Base-by-base conservation (phyloP, 805 yeast species). In the Ogataea paradorogensis region DNA sequence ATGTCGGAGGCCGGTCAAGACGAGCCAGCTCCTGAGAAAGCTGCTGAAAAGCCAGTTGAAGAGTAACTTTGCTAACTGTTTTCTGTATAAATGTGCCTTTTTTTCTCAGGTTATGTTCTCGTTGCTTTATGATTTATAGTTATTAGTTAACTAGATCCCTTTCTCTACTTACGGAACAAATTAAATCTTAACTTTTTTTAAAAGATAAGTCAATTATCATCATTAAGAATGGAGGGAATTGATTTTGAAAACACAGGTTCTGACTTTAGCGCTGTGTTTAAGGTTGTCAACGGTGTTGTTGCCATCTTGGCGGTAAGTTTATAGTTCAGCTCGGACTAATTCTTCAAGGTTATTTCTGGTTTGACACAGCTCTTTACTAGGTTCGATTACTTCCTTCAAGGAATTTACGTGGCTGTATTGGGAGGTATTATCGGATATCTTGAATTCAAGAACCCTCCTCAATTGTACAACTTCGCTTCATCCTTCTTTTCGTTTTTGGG, bases 1-100 rank as follows among this genome's bases (percentile, higher is more conserved):
- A 84, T 87, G 83, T 82, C 90, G 37, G 91, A 85, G 68, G 82
- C 89, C 47, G 80, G 78, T 49, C 80, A 74, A 58, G 80, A 78
- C 42, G 83, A 76, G 49, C 64, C 70, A 50, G 63, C 60, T 34
- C 58, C 61, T 38, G 68, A 62, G 47, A 63, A 64, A 46, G 31
- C 56, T 35, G 53, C 56, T 40, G 59, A 51, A 28, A 58, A 62
- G 52, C 52, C 59, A 30, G 55, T 51, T 28, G 60, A 55, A 40
- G 55, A 56, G 53, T 55, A 51, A 49, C 46, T 45, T 45, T 45
- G 48, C 45, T 43, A 33, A 35, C 43, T 40, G 42, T 40, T 41
- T 45, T 50, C 52, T 52, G 52, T 48, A 50, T 48, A 48, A 48
- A 50, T 46, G 51, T 43, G 50, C 43, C 50, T 38, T 35, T 41